Conservation (phyloP, 345 rosid species). For the Erysimum cheiranthoides region DNA sequence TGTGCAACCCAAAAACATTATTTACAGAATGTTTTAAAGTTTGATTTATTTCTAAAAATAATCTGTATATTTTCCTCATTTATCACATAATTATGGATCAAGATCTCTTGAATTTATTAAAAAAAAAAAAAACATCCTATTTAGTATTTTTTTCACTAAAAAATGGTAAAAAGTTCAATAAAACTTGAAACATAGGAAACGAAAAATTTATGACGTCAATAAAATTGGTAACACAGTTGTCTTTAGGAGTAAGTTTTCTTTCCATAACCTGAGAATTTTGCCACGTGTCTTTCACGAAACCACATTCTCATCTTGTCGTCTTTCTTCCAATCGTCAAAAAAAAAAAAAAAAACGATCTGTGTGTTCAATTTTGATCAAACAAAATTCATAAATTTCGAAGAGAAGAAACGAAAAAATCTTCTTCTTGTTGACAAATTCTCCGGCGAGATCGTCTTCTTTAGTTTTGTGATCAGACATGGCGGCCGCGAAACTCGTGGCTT, state of each 20-base stretch:
- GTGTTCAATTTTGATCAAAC: constrained; percentile 14
- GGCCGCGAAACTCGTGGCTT: constrained; percentile 53
- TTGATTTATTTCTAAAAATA: too few relatives aligned
- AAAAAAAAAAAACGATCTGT: background rate
- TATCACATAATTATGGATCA: background rate
- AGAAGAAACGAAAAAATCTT: background rate
- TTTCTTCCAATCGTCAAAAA: background rate
- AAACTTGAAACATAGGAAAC: background rate
- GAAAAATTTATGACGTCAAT: background rate
- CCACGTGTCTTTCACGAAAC: constrained; percentile 38
- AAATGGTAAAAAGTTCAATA: background rate
- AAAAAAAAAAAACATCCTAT: too few relatives aligned
- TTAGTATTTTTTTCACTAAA: too few relatives aligned
- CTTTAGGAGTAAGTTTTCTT: constrained; percentile 8
- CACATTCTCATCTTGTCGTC: constrained; percentile 29
- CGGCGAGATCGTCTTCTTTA: background rate
- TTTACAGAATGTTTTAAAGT: too few relatives aligned
- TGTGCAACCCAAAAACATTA: too few relatives aligned
- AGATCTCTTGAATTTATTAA: background rate
- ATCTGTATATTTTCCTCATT: background rate
- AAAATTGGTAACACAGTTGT: background rate
- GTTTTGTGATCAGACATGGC: constrained; percentile 53
- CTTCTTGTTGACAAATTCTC: constrained; percentile 9
- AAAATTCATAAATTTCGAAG: background rate
- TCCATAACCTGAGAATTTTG: background rate